These are phyloP conservation scores for Trichoderma endophyticum DNA, from an alignment of 2,329 filamentous ascomycete genomes.

Conservation along the genomic window DNA sequence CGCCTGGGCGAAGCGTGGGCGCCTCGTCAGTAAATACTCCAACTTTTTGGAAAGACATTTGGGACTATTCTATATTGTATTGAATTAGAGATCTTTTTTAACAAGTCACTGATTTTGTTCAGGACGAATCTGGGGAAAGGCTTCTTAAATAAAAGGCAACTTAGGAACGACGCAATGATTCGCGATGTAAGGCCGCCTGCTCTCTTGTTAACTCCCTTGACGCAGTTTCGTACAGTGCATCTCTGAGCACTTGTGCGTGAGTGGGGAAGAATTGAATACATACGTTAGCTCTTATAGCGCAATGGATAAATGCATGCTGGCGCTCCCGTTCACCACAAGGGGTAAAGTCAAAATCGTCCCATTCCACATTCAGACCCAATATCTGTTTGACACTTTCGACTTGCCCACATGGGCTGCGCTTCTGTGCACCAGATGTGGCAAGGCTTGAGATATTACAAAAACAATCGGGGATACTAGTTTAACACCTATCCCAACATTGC, in stretches of 20 bases:
- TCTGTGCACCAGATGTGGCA: too few relatives aligned
- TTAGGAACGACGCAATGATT: not conserved
- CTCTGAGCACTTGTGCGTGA: not conserved
- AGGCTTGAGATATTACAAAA: not conserved
- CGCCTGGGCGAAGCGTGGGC: not conserved
- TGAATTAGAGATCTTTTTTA: rapidly evolving
- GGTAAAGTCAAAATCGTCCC: too few relatives aligned
- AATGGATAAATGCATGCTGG: not conserved
- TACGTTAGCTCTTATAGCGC: not conserved
- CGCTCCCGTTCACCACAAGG: not conserved
- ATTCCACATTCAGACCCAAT: too few relatives aligned
- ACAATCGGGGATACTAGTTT: not conserved
- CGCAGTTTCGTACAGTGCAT: not conserved
- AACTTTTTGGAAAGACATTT: not conserved
- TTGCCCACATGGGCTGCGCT: too few relatives aligned
- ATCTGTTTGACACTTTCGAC: too few relatives aligned
- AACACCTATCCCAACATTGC: not conserved
- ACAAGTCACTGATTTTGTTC: not conserved
- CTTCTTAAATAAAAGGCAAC: not conserved
- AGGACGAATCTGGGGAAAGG: not conserved
- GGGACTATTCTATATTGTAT: not conserved
- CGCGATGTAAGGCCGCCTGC: not conserved
- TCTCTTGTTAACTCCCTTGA: not conserved
- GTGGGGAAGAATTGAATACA: not conserved
- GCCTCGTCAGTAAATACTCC: not conserved